phyloP scores from a whole-genome alignment of 2,329 filamentous ascomycete species.

The Emmonsiellopsis sp. region DNA sequence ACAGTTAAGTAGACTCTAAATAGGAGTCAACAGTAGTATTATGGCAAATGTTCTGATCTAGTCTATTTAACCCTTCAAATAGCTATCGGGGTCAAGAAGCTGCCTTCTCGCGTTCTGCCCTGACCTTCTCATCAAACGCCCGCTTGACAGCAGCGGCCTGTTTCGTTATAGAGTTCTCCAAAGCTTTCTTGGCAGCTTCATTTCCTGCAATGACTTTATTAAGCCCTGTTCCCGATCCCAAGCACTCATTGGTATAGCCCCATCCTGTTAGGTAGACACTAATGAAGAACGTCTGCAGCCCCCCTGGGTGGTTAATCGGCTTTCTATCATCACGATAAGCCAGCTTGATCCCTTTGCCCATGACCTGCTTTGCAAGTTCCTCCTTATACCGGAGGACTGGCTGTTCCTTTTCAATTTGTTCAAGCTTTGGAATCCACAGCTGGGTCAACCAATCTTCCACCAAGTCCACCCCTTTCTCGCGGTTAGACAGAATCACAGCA shows the following conservation, averaged over 20 bases:
- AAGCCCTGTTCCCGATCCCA: constrained; percentile 37
- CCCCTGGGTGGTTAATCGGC: constrained; percentile 24
- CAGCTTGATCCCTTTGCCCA: constrained; percentile 50
- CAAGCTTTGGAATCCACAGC: constrained; percentile 62
- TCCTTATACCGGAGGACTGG: constrained; percentile 43
- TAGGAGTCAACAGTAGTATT: no score
- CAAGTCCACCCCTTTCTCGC: constrained; percentile 50
- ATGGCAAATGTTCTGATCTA: no score
- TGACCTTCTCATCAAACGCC: constrained; percentile 14
- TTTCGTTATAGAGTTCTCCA: constrained; percentile 22
- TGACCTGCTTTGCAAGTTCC: constrained; percentile 43
- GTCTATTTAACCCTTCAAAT: no score
- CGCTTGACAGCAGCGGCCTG: constrained; percentile 27
- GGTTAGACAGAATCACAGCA: constrained; percentile 62
- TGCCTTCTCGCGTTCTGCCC: constrained; percentile 4
- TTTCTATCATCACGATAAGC: constrained; percentile 46
- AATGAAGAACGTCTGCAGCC: constrained; percentile 34
- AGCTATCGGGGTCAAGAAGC: background rate
- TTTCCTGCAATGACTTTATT: constrained; percentile 39
- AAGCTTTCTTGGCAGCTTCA: constrained; percentile 33
- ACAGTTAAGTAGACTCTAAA: no score
- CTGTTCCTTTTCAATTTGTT: constrained; percentile 22
- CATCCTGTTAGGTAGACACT: constrained; percentile 41
- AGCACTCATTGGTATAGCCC: constrained; percentile 35
- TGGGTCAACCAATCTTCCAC: constrained; percentile 63